Evolutionary conservation across 2,329 filamentous ascomycete genomes (phyloP).

Genomic region (Graphiopsis chlorocephala): DNA sequence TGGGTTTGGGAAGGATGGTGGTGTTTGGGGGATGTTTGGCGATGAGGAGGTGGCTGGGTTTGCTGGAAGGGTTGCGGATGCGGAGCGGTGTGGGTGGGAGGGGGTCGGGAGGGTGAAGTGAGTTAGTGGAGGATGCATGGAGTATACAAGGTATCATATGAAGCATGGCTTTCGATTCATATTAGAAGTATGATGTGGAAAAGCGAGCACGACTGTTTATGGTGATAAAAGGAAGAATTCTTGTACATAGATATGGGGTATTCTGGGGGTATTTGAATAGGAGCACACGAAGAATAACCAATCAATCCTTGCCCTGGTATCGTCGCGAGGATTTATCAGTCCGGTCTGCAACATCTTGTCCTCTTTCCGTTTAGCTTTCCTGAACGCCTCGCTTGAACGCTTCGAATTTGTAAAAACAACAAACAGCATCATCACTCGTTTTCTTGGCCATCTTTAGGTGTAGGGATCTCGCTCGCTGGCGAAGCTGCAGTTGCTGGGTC

Average conservation of each 20-base stretch:
- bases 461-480: neutral
- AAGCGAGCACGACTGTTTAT: neutral
- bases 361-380: neutral
- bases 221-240: neutral
- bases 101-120: slow-evolving; percentile 25
- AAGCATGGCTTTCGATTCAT: neutral
- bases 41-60: slow-evolving; percentile 21
- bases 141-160: neutral
- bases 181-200: neutral
- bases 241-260: neutral
- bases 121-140: neutral
- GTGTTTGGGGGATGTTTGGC: slow-evolving; percentile 17
- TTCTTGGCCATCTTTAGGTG: neutral
- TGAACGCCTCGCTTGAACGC: slow-evolving; percentile 15
- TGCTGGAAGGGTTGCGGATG: slow-evolving; percentile 21
- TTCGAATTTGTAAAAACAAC: neutral
- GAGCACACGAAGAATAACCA: neutral
- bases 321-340: neutral
- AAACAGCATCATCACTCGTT: neutral
- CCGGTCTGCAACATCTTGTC: neutral
- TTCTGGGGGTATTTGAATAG: neutral
- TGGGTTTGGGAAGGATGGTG: slow-evolving; percentile 5
- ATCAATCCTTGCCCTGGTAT: neutral
- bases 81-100: slow-evolving; percentile 32
- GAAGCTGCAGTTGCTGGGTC: neutral